These are phyloP conservation scores for Acmispon strigosus DNA, from an alignment of 306 rosid species.

Conservation along the genomic window DNA sequence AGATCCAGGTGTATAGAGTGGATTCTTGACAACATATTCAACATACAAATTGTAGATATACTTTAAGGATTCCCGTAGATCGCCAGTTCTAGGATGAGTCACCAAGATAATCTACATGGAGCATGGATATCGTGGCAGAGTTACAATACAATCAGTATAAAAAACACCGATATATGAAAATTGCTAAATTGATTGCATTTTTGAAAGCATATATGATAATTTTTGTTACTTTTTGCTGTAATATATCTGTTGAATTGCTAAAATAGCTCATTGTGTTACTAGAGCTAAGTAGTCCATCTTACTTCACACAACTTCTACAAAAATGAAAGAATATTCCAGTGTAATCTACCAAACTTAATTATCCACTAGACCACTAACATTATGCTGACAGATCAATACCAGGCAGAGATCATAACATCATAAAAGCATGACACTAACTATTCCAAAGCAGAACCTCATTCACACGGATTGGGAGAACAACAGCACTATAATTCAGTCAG, in stretches of 20 bases:
- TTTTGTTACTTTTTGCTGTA: neutral
- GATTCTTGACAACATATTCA: slow-evolving; percentile 91
- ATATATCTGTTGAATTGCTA: no score
- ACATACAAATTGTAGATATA: slow-evolving; percentile 91
- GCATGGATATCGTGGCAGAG: neutral
- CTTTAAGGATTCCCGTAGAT: slow-evolving; percentile 76
- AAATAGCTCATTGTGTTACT: no score
- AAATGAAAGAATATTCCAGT: no score
- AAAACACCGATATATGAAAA: neutral
- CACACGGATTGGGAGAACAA: neutral
- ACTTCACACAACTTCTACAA: no score
- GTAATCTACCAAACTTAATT: neutral
- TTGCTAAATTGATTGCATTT: neutral
- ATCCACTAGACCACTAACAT: neutral
- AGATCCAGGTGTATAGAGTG: slow-evolving; percentile 74
- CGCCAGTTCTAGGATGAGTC: slow-evolving; percentile 90
- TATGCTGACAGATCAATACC: no score
- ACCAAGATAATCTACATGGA: slow-evolving; percentile 74
- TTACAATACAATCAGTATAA: neutral
- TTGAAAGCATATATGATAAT: slow-evolving; percentile 5
- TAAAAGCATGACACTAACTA: neutral
- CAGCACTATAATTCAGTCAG: neutral
- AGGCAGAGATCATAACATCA: neutral
- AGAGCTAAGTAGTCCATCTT: no score
- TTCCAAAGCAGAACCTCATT: neutral